Evolutionary conservation across 2,329 filamentous ascomycete species (phyloP).

Genomic region (Ceratocystis destructans): DNA sequence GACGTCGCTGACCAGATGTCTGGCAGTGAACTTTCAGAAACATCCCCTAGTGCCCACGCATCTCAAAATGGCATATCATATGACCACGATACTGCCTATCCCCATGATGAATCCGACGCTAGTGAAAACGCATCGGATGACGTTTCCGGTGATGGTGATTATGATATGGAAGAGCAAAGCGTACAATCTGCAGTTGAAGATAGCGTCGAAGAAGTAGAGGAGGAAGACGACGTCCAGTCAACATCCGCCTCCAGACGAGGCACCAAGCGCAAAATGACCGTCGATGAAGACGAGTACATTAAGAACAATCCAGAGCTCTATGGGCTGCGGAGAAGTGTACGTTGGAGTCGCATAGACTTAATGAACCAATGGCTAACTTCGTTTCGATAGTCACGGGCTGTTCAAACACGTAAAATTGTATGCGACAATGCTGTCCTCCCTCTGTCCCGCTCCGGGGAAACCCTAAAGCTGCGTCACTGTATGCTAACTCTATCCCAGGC

Average conservation of each 20-base stretch:
- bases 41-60: conserved; percentile 40
- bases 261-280: conserved; percentile 56
- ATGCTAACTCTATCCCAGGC: conserved; percentile 28
- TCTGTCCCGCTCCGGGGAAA: not conserved
- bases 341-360: conserved; percentile 25
- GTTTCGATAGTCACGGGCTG: conserved; percentile 38
- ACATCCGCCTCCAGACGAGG: conserved; percentile 56
- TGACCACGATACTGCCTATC: conserved; percentile 25
- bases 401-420: conserved; percentile 45
- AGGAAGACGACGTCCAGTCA: conserved; percentile 37
- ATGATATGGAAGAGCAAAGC: conserved; percentile 52
- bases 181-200: conserved; percentile 25
- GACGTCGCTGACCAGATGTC: conserved; percentile 33
- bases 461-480: not conserved
- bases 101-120: conserved; percentile 32
- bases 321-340: conserved; percentile 81
- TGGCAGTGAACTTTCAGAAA: conserved; percentile 67
- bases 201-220: conserved; percentile 17
- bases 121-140: conserved; percentile 37
- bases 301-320: conserved; percentile 88
- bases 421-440: conserved; percentile 14
- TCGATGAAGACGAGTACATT: conserved; percentile 71
- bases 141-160: conserved; percentile 58
- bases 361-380: conserved; percentile 10
- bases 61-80: conserved; percentile 32